Evolutionary conservation across 768 basidiomycete genomes (phyloP), one percentile per base, ranked within the genome.

Genomic region (Albatrellus ellisii): DNA sequence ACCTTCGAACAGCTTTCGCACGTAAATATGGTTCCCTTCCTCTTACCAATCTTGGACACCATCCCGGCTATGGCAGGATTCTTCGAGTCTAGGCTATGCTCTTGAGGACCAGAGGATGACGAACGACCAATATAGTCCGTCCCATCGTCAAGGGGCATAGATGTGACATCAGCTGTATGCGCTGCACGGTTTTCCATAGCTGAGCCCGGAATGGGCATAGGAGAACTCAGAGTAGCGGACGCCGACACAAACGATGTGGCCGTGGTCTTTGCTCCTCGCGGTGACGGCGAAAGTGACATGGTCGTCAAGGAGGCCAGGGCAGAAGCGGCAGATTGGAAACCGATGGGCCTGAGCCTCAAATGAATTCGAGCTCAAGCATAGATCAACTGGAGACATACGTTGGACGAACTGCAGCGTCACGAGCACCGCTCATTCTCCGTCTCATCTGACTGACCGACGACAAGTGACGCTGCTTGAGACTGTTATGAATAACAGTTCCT

Each of bases 1-100:
- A 85, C 91, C 84, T 97, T 97, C 28, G 80, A 79, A 61, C 92
- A 98, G 53, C 78, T 87, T 65, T 97, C 92, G 63, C 92, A 97
- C 48, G 77, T 81, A 65, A 87, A 90, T 44, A 83, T 79, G 41
- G 81, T 73, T 2, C 87, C 89, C 44, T 85, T 75, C 62, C 87
- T 88, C 70, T 79, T 87, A 32, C 69, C 70, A 27, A 42, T 54
- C 58, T 62, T 54, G n/a, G 42, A 29, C 27, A 46, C 52, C 40
- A 61, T 57, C 25, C 56, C 52, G 38, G 12, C 24, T n/a, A 59
- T 57, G 22, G 47, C 54, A 40, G 52, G 49, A 12, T 42, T 51
- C 27, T 51, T 51, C 9, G 54, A 41, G 35, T 58, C 56, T 42
- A 4, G 44, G n/a, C 27, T 47, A 43, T 34, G 27, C 38, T 7